These are phyloP conservation scores for Rhinocladiella mackenziei DNA, from an alignment of 2,329 filamentous ascomycete genomes.

Conservation along the genomic window DNA sequence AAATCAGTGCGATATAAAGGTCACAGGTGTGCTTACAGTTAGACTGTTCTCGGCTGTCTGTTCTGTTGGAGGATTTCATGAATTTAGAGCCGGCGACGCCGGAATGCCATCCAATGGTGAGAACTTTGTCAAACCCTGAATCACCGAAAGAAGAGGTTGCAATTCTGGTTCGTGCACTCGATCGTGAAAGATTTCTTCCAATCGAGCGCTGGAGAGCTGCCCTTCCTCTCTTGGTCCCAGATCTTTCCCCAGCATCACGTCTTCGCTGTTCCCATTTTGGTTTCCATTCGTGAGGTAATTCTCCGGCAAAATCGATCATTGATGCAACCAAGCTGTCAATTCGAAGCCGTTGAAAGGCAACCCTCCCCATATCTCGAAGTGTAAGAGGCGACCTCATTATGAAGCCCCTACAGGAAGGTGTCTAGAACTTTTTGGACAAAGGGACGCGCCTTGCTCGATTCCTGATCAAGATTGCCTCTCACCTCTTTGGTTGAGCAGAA, in stretches of 20 bases:
- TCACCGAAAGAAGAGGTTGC: not conserved
- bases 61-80: no score
- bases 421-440: no score
- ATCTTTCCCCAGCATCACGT: not conserved
- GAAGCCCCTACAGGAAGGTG: no score
- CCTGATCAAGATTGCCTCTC: no score
- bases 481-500: no score
- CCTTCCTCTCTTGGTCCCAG: not conserved
- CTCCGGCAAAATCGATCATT: not conserved
- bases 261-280: not conserved
- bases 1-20: no score
- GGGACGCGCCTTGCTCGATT: no score
- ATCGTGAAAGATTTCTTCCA: not conserved
- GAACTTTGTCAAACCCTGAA: not conserved
- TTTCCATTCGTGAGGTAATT: not conserved
- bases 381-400: no score
- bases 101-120: not conserved
- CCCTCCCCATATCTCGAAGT: no score
- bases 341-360: no score
- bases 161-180: not conserved
- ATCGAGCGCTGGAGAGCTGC: not conserved
- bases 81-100: not conserved
- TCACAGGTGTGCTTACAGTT: no score
- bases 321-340: not conserved
- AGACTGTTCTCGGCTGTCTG: no score